These are phyloP conservation scores for Tricholoma flavovirens DNA, from an alignment of 768 basidiomycete genomes.

Conservation along the genomic window DNA sequence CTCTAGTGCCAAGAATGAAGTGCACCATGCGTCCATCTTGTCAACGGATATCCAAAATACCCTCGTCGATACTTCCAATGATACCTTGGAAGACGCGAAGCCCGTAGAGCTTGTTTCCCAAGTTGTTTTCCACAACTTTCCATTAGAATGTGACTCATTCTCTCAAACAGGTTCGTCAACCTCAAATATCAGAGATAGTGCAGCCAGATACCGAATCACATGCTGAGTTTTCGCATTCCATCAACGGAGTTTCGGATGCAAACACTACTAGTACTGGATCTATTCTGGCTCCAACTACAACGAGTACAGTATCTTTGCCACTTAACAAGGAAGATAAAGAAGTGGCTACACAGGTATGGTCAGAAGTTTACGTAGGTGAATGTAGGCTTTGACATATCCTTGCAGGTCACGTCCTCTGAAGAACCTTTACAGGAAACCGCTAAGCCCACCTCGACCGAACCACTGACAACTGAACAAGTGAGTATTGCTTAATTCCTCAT, in stretches of 20 bases:
- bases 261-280: slow-evolving; percentile 1
- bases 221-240: not conserved
- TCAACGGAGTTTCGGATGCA: slow-evolving; percentile 1
- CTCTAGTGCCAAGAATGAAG: not conserved
- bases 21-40: slow-evolving; percentile 5
- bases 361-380: not conserved
- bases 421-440: not conserved
- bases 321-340: not conserved
- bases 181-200: not conserved
- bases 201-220: not conserved
- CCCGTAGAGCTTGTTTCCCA: slow-evolving; percentile 2
- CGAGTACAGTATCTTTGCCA: not conserved
- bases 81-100: not conserved
- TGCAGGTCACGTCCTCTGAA: not conserved
- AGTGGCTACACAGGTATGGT: not conserved
- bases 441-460: not conserved
- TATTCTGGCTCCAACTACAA: too few relatives aligned
- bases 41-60: slow-evolving; percentile 3
- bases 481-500: not conserved
- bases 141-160: not conserved
- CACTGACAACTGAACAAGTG: not conserved
- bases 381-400: not conserved
- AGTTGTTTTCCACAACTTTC: slow-evolving; percentile 4
- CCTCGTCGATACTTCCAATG: slow-evolving; percentile 1
- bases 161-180: not conserved